Base-by-base conservation (phyloP, 805 yeast species). In the Ogataea neopini region DNA sequence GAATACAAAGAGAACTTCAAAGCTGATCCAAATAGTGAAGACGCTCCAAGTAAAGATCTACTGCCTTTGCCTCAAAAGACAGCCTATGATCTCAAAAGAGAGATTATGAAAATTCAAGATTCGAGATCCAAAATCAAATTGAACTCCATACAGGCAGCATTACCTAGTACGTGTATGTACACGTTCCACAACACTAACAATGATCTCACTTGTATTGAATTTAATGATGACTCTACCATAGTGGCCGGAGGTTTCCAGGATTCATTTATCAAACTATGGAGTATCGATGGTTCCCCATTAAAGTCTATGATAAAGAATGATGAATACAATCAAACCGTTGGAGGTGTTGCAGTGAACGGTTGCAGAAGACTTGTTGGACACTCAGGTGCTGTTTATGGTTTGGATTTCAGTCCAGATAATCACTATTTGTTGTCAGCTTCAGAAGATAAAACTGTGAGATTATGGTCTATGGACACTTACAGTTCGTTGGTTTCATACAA, bases 91-190 rank as follows among this genome's bases (percentile, higher is more conserved):
- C 75, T 94, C 43, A 87, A 86, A 62, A 71, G 88, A 49, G 92
- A 87, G 62, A 83, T 92, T 17, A 74, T 81, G 51, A 79, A 82
- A 48, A 88, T 94, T 25, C 88, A 82, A 59, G 98, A 92, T 66
- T 81, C 92, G 7, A 75, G 96, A 50, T 79, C 87, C 28, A 80
- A 84, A 52, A 81, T 92, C 49, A 77, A 74, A 54, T 64, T 92
- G 43, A 87, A 82, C 19, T 74, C 84, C 4, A 68, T 79, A 26
- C 96, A 87, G 68, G 86, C 95, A 3, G 74, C 89, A 18, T 79
- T 92, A 20, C 99, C 99, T 18, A 86, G 96, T 47, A 96, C 92
- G 29, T 94, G 98, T 68, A 88, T 92, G 96, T 94, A 94, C 72
- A 92, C 98, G 1, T 91, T 94, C 71, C 99, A 94, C 73, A 94